A percentile compares a stretch with the other conserved stretches of the same genome.
phyloP scores from a whole-genome alignment of 2,329 filamentous ascomycete species.

The Fusarium nanum region DNA sequence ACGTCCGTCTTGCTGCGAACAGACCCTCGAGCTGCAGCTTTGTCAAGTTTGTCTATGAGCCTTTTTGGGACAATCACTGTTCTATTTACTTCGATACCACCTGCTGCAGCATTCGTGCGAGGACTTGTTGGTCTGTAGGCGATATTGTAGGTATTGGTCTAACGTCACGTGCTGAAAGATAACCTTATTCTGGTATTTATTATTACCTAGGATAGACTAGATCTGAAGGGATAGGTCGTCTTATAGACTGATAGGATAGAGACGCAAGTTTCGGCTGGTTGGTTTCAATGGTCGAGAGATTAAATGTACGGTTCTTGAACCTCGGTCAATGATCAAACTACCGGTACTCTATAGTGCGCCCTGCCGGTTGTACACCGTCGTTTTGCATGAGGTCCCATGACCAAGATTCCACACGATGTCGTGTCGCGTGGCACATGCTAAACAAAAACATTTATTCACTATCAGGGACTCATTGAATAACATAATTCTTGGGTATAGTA shows the following conservation, averaged over 20 bases:
- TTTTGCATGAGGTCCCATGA: constrained; percentile 34
- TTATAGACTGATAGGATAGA: not conserved
- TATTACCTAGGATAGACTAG: not conserved
- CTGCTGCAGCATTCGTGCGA: constrained; percentile 60
- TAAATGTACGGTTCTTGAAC: not conserved
- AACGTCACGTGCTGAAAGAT: not conserved
- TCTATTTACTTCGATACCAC: constrained; percentile 67
- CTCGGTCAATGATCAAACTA: constrained; percentile 1
- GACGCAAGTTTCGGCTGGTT: not conserved
- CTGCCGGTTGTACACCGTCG: constrained; percentile 34
- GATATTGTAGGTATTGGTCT: not conserved
- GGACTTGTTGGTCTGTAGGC: constrained; percentile 59
- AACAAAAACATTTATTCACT: constrained; percentile 1
- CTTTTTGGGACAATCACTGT: constrained; percentile 70
- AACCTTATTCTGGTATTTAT: not conserved
- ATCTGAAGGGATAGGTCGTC: not conserved
- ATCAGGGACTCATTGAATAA: constrained; percentile 12
- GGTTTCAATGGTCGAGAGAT: not conserved
- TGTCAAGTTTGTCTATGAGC: constrained; percentile 70
- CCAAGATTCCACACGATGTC: constrained; percentile 33
- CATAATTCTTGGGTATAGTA: constrained; percentile 23
- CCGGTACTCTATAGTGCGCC: constrained; percentile 1
- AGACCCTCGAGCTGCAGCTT: constrained; percentile 68
- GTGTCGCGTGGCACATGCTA: constrained; percentile 25
- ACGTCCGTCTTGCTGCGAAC: constrained; percentile 67